Percentiles rank a stretch among this genome's conserved stretches.
These are phyloP conservation scores for Apiospora arundinis DNA, from an alignment of 2,329 filamentous ascomycete species.

Conservation along the genomic window DNA sequence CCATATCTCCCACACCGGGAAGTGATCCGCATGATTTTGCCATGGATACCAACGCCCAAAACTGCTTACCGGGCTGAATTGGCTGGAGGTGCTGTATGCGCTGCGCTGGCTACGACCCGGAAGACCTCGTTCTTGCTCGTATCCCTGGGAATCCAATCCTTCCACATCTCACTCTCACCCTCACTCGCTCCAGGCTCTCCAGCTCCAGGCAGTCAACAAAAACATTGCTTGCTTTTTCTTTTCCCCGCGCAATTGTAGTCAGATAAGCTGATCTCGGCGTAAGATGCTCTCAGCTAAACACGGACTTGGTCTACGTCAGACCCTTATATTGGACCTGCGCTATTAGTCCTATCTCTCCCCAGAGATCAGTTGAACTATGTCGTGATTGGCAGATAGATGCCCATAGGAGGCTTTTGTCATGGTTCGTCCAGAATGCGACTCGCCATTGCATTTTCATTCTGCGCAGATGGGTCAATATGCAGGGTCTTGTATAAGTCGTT, in stretches of 20 bases:
- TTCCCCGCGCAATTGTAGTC: not conserved
- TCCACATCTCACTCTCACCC: not conserved
- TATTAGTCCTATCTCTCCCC: not conserved
- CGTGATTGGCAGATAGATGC: not conserved
- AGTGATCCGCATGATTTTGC: not conserved
- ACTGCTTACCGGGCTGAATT: not conserved
- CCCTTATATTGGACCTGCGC: conserved; percentile 1
- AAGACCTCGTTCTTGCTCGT: not conserved
- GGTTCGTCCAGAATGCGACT: not conserved
- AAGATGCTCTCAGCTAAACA: not conserved
- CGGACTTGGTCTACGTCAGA: not conserved
- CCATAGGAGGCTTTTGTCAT: not conserved
- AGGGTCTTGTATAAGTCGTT: not conserved
- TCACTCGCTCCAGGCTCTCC: not conserved
- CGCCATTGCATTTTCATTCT: not conserved
- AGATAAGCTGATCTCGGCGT: conserved; percentile 12
- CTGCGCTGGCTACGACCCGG: not conserved
- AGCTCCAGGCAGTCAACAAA: not conserved
- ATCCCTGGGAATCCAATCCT: not conserved
- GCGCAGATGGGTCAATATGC: not conserved
- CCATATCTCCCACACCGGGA: not conserved
- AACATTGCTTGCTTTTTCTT: not conserved
- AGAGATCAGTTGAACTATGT: not conserved
- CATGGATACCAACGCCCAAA: not conserved
- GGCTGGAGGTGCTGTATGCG: not conserved